A percentile compares a stretch with the other conserved stretches of the same genome.
Conservation (phyloP, 129 eudicot genomes). For the Deinandra increscens region DNA sequence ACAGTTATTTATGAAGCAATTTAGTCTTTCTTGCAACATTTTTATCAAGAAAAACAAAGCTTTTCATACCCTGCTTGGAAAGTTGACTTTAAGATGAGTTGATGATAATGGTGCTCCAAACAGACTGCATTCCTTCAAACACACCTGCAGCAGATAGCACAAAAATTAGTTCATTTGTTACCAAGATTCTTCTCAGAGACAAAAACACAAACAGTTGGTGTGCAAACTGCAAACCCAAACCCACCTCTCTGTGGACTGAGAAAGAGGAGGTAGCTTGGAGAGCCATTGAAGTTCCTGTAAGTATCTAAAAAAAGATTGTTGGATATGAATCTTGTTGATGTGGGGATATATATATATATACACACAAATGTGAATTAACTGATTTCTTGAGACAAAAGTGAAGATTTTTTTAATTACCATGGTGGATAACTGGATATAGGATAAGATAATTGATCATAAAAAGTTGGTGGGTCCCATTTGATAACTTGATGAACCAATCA, state of each 20-base stretch:
- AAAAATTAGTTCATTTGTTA: background rate
- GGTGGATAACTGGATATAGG: no score
- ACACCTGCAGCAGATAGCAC: conserved; percentile 45
- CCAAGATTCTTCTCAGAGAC: background rate
- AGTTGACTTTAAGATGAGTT: conserved; percentile 50
- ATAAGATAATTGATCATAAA: conserved; percentile 50
- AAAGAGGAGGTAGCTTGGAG: conserved; percentile 64
- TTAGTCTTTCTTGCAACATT: no score
- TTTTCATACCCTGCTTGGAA: conserved; percentile 49
- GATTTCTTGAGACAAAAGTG: no score
- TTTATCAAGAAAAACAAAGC: background rate
- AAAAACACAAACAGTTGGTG: background rate
- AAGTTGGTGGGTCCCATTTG: conserved; percentile 27
- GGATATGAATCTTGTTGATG: conserved; percentile 20
- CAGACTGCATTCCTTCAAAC: conserved; percentile 55
- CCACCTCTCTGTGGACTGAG: conserved; percentile 53
- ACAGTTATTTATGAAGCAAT: no score
- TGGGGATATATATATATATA: conserved; percentile 19
- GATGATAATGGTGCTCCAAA: conserved; percentile 69
- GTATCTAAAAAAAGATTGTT: conserved; percentile 30
- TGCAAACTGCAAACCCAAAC: conserved; percentile 25
- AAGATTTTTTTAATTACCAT: background rate
- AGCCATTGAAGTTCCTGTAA: conserved; percentile 48
- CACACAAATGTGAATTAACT: no score
- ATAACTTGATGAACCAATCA: conserved; percentile 48